phyloP scores from a whole-genome alignment of 1,284 basidiomycete genomes.

The Cryptococcus sp. region DNA sequence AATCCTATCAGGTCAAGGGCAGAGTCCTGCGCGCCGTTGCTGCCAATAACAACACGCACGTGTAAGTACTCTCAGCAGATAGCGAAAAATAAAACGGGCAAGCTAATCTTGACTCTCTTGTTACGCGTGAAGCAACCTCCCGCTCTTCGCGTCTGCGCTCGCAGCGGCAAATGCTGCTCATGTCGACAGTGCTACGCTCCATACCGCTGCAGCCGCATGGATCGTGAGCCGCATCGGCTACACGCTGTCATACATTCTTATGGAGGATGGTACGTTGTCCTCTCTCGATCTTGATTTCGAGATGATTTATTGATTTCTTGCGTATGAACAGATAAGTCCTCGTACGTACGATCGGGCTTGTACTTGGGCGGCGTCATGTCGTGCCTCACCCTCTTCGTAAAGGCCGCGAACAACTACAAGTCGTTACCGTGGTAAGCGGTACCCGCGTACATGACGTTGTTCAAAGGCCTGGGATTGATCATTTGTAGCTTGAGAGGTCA shows the following conservation, averaged over 20 bases:
- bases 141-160: constrained; percentile 26
- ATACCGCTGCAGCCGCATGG: constrained; percentile 17
- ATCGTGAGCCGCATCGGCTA: constrained; percentile 15
- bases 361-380: constrained; percentile 13
- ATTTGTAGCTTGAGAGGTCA: no score
- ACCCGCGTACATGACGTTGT: no score
- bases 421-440: constrained; percentile 11
- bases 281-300: no score
- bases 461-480: no score
- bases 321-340: constrained; percentile 3
- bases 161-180: constrained; percentile 24
- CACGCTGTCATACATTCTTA: constrained; percentile 25
- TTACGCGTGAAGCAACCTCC: constrained; percentile 6
- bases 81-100: no score
- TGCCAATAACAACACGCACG: constrained; percentile 23
- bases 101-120: no score
- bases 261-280: constrained; percentile 18
- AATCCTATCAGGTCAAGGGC: background rate
- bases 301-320: background rate
- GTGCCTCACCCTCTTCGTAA: constrained; percentile 17
- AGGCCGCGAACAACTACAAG: constrained; percentile 13
- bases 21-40: constrained; percentile 20
- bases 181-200: constrained; percentile 15
- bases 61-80: constrained; percentile 2
- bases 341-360: constrained; percentile 8